Conservation (phyloP, 257 asterid genomes). For the Misopates orontium region DNA sequence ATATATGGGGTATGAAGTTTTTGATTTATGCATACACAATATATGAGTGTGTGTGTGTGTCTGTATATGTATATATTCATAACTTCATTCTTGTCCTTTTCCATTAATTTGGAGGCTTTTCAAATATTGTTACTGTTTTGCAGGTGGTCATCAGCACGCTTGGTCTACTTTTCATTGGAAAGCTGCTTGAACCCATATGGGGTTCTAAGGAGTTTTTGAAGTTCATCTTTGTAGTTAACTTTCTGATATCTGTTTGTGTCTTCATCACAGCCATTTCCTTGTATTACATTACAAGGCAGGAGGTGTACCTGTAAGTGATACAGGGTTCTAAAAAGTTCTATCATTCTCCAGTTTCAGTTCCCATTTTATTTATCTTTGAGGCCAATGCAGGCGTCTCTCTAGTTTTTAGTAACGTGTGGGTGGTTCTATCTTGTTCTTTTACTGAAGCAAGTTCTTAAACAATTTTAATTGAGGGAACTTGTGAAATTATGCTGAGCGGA, state of each 20-base stretch:
- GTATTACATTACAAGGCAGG: slow-evolving; percentile 70
- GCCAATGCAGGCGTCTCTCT: background rate
- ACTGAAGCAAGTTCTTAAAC: background rate
- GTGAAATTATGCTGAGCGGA: background rate
- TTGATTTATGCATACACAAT: background rate
- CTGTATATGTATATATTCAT: too few species aligned
- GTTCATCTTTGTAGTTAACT: slow-evolving; percentile 82
- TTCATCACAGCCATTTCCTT: slow-evolving; percentile 77
- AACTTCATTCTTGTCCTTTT: slow-evolving; percentile 20
- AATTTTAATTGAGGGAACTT: background rate
- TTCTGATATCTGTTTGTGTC: slow-evolving; percentile 69
- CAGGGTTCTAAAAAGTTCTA: background rate
- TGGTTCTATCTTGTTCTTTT: background rate
- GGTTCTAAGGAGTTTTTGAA: slow-evolving; percentile 86
- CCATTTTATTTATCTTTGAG: slow-evolving; percentile 2
- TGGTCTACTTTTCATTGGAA: slow-evolving; percentile 84
- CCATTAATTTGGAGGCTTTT: background rate
- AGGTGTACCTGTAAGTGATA: slow-evolving; percentile 78
- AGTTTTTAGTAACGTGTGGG: background rate
- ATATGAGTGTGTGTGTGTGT: too few species aligned
- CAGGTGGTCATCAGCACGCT: slow-evolving; percentile 71
- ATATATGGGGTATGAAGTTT: slow-evolving; percentile 68
- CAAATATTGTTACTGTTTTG: slow-evolving; percentile 25
- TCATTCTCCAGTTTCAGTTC: background rate
- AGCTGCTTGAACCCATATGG: slow-evolving; percentile 93